A percentile compares a stretch with the other conserved stretches of the same genome.
Conservation (phyloP, 352 stramenopile genomes). For the Thalassiosira exigua region DNA sequence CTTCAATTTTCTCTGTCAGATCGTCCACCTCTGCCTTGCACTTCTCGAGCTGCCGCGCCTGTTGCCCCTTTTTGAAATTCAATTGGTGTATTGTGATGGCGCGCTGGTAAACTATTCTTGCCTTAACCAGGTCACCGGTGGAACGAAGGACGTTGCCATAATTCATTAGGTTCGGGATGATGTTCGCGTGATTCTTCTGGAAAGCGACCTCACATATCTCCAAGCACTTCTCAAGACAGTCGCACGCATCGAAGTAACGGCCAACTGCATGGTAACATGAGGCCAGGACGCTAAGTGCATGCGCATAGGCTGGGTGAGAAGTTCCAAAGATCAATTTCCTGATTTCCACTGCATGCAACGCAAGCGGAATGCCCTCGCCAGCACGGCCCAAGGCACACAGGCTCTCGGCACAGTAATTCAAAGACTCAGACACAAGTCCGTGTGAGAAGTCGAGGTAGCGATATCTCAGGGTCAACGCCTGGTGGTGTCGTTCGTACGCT, state of each 20-base stretch:
- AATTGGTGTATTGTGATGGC: constrained; percentile 51
- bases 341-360: constrained; percentile 59
- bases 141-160: constrained; percentile 37
- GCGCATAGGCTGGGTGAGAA: constrained; percentile 60
- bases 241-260: constrained; percentile 46
- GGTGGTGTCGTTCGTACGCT: constrained; percentile 53
- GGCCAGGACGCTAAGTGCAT: constrained; percentile 59
- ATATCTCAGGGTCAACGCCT: constrained; percentile 46
- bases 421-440: constrained; percentile 53
- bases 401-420: constrained; percentile 67
- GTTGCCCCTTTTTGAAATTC: constrained; percentile 65
- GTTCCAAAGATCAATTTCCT: constrained; percentile 53
- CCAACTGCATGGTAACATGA: constrained; percentile 54
- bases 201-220: constrained; percentile 64
- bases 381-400: constrained; percentile 40
- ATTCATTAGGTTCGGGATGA: constrained; percentile 53
- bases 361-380: constrained; percentile 49
- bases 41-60: constrained; percentile 63
- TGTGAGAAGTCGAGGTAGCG: constrained; percentile 56
- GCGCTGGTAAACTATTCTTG: constrained; percentile 20
- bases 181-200: constrained; percentile 54
- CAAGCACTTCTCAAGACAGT: constrained; percentile 53
- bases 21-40: constrained; percentile 47
- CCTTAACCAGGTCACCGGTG: constrained; percentile 22
- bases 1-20: constrained; percentile 51